These are phyloP conservation scores for Kernera saxatilis DNA, from an alignment of 345 rosid genomes.

Conservation along the genomic window DNA sequence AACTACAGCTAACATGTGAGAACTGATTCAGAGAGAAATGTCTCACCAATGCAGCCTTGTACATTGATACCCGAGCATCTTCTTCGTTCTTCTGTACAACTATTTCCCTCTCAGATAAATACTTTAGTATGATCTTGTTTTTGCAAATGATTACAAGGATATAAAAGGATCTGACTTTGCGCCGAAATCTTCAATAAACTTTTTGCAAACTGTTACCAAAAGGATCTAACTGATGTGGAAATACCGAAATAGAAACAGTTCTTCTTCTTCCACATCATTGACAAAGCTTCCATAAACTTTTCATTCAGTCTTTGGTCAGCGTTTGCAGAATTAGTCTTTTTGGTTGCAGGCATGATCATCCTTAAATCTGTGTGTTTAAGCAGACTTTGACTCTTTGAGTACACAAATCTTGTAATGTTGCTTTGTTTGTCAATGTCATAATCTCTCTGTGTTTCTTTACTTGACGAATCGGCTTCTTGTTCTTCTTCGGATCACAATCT, in stretches of 20 bases:
- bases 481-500: background rate
- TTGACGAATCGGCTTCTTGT: background rate
- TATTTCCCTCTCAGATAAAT: slow-evolving; percentile 1
- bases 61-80: slow-evolving; percentile 21
- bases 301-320: background rate
- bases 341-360: background rate
- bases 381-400: background rate
- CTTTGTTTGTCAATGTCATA: background rate
- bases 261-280: background rate
- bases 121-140: slow-evolving; percentile 9
- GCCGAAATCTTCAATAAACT: background rate
- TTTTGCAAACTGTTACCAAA: background rate
- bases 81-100: slow-evolving; percentile 24
- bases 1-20: slow-evolving; percentile 58
- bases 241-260: background rate
- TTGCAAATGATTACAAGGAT: background rate
- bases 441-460: background rate
- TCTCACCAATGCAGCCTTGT: slow-evolving; percentile 18
- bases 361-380: background rate
- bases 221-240: background rate
- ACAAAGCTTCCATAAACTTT: background rate
- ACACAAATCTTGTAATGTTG: background rate
- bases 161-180: background rate
- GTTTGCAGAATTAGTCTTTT: background rate
- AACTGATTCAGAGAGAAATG: slow-evolving; percentile 1